Percentiles rank a stretch among this genome's conserved stretches.
Conservation (phyloP, 148 eudicot species). For the Bassia scoparia region DNA sequence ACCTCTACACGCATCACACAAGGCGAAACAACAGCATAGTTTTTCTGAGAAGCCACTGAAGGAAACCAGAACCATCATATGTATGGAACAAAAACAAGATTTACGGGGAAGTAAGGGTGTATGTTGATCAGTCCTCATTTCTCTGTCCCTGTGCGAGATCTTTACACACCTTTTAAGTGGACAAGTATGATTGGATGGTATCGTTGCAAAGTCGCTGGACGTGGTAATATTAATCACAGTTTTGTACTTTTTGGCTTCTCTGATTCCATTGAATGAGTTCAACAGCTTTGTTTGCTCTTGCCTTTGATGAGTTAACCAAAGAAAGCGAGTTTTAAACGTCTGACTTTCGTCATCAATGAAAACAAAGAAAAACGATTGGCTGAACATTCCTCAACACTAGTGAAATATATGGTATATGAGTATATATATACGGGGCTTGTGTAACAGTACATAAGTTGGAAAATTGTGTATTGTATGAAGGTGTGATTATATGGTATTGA, state of each 20-base stretch:
- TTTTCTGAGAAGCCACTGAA: slow-evolving; percentile 31
- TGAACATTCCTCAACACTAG: neutral
- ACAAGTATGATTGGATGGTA: slow-evolving; percentile 37
- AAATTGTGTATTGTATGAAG: neutral
- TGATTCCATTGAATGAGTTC: slow-evolving; percentile 35
- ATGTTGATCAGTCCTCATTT: slow-evolving; percentile 50
- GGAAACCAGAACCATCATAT: slow-evolving; percentile 33
- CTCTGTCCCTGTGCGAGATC: slow-evolving; percentile 55
- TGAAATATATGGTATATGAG: neutral
- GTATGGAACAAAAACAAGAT: slow-evolving; percentile 33
- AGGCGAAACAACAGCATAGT: slow-evolving; percentile 60
- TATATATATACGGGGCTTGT: neutral
- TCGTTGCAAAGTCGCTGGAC: slow-evolving; percentile 15
- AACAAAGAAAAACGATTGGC: neutral
- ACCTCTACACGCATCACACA: slow-evolving; percentile 64
- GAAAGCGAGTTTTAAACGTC: slow-evolving; percentile 6
- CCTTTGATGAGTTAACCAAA: slow-evolving; percentile 16
- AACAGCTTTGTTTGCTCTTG: slow-evolving; percentile 90
- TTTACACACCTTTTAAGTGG: slow-evolving; percentile 52
- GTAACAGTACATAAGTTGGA: neutral
- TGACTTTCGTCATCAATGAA: neutral
- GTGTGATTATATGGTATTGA: neutral
- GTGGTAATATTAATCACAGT: neutral
- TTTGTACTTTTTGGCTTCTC: slow-evolving; percentile 22
- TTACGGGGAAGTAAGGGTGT: slow-evolving; percentile 46